phyloP scores from a whole-genome alignment of 306 rosid genomes.

The Pyrus bretschneideri region DNA sequence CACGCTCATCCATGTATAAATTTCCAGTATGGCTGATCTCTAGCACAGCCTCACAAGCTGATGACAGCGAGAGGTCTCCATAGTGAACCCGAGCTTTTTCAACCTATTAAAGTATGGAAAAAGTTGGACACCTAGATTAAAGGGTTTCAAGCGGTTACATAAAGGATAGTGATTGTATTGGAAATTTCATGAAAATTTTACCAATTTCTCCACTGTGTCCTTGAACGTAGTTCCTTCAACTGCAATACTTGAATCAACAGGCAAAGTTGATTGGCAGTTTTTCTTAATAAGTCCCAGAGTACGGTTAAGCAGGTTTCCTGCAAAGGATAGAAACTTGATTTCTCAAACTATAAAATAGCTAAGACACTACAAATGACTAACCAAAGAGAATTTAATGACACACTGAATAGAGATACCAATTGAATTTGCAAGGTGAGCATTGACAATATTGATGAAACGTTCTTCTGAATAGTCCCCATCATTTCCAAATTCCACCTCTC shows the following conservation, averaged over 20 bases:
- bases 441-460: slow-evolving; percentile 82
- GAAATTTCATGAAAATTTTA: slow-evolving; percentile 10
- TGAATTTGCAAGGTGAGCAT: slow-evolving; percentile 97
- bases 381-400: slow-evolving; percentile 7
- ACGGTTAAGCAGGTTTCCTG: slow-evolving; percentile 96
- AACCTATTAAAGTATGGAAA: slow-evolving; percentile 35
- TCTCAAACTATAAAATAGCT: neutral
- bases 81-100: slow-evolving; percentile 59
- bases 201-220: slow-evolving; percentile 70
- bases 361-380: slow-evolving; percentile 1
- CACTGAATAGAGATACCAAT: slow-evolving; percentile 46
- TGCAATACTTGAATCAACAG: slow-evolving; percentile 61
- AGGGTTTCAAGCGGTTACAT: neutral
- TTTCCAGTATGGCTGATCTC: slow-evolving; percentile 89
- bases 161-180: neutral
- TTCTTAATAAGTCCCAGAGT: slow-evolving; percentile 83
- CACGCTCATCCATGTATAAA: slow-evolving; percentile 72
- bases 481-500: slow-evolving; percentile 88
- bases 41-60: slow-evolving; percentile 86
- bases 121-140: neutral
- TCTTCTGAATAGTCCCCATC: slow-evolving; percentile 97
- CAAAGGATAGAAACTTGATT: slow-evolving; percentile 18
- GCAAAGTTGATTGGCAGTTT: slow-evolving; percentile 80
- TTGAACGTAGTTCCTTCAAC: slow-evolving; percentile 68
- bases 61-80: slow-evolving; percentile 66